Percentiles rank a stretch among this genome's conserved stretches.
phyloP scores from a whole-genome alignment of 257 asterid genomes.

The Lycium ferocissimum region DNA sequence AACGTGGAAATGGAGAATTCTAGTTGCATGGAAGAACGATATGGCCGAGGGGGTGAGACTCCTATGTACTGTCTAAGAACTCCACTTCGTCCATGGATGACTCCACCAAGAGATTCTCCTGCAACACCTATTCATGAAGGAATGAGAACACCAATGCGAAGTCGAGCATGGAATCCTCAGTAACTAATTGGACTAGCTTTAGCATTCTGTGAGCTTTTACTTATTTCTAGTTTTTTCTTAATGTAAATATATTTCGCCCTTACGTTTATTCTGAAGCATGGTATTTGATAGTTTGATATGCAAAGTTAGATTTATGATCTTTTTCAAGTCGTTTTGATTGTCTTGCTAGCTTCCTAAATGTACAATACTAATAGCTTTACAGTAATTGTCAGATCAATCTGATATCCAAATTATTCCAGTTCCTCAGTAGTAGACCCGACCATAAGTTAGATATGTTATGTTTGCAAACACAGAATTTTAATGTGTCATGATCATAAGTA shows the following conservation, averaged over 20 bases:
- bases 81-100: background rate
- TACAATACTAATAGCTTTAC: background rate
- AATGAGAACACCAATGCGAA: background rate
- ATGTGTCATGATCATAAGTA: background rate
- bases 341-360: background rate
- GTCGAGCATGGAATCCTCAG: background rate
- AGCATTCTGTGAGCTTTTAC: background rate
- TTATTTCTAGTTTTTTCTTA: background rate
- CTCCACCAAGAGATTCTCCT: background rate
- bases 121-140: slow-evolving; percentile 9
- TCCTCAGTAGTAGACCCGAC: background rate
- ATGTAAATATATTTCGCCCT: background rate
- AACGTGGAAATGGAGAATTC: background rate
- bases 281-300: background rate
- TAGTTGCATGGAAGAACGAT: background rate
- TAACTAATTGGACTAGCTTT: background rate
- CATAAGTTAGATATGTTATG: background rate
- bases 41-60: background rate
- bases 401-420: background rate
- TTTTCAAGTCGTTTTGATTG: background rate
- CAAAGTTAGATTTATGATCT: background rate
- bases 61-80: background rate
- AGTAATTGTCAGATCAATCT: background rate
- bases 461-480: too few species aligned
- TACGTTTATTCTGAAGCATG: background rate